phyloP scores from a whole-genome alignment of 305 asterid genomes.

The Rubia tinctorum region DNA sequence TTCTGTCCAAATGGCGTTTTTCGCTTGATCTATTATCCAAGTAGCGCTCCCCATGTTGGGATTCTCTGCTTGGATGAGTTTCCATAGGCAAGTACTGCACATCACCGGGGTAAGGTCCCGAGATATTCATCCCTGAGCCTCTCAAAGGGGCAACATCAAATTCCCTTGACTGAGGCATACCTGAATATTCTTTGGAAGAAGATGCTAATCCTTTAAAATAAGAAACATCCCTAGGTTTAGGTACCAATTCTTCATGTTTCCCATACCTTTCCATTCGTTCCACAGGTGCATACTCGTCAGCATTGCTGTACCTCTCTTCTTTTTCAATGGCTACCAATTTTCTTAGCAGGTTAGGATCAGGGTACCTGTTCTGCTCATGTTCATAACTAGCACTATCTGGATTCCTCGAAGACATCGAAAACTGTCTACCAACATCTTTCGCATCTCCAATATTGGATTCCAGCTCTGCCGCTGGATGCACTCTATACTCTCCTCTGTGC shows the following conservation, averaged over 20 bases:
- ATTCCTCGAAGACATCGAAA: neutral
- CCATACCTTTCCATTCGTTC: conserved; percentile 13
- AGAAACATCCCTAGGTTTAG: conserved; percentile 17
- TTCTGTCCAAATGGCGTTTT: conserved; percentile 14
- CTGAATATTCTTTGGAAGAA: conserved; percentile 14
- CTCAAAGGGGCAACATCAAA: conserved; percentile 15
- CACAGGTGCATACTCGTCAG: conserved; percentile 10
- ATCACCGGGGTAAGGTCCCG: conserved; percentile 16
- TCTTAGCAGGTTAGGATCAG: conserved; percentile 22
- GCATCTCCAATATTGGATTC: conserved; percentile 4
- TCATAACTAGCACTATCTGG: neutral
- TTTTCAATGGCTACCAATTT: conserved; percentile 17
- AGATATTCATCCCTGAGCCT: conserved; percentile 19
- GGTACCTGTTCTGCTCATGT: conserved; percentile 15
- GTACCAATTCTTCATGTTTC: conserved; percentile 17
- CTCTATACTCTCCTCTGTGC: neutral
- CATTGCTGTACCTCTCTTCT: conserved; percentile 15
- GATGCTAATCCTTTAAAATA: conserved; percentile 15
- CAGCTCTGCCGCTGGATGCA: neutral
- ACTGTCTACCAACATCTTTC: conserved; percentile 3
- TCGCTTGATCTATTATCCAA: conserved; percentile 7
- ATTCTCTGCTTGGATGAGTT: conserved; percentile 16
- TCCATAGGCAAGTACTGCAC: conserved; percentile 15
- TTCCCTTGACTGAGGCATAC: conserved; percentile 17
- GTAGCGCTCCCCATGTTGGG: conserved; percentile 13